Percentiles rank a stretch among this genome's conserved stretches.
These are phyloP conservation scores for Trichoderma asperellum DNA, from an alignment of 2,329 filamentous ascomycete genomes.

Conservation along the genomic window DNA sequence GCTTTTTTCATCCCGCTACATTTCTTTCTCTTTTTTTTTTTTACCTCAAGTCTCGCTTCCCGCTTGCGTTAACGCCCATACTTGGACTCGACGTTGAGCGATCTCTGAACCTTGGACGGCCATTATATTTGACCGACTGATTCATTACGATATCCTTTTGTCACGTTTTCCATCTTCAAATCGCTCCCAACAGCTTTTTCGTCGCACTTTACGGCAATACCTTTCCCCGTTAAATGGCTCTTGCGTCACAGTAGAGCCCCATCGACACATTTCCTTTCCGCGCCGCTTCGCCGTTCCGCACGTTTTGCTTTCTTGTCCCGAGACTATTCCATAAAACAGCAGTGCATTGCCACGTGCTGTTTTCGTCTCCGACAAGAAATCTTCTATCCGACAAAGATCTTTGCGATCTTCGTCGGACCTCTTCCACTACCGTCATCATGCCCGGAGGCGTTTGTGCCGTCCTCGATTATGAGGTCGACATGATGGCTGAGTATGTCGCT, in stretches of 20 bases:
- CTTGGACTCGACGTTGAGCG: constrained; percentile 18
- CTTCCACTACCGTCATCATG: constrained; percentile 53
- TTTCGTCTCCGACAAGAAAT: constrained; percentile 30
- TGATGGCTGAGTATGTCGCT: constrained; percentile 93
- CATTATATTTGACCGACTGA: constrained; percentile 25
- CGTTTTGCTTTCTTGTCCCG: constrained; percentile 27
- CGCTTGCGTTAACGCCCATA: constrained; percentile 16
- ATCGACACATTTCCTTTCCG: constrained; percentile 28
- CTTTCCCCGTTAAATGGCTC: constrained; percentile 42
- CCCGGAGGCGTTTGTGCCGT: constrained; percentile 87
- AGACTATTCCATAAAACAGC: constrained; percentile 14
- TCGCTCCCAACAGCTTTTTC: constrained; percentile 21
- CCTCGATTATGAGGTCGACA: constrained; percentile 94
- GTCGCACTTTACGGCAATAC: constrained; percentile 32
- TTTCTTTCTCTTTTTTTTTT: constrained; percentile 10
- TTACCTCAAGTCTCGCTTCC: constrained; percentile 15
- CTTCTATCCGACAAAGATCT: constrained; percentile 45
- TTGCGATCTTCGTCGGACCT: constrained; percentile 47
- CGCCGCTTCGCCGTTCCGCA: constrained; percentile 27
- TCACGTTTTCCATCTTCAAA: constrained; percentile 10
- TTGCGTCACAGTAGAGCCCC: constrained; percentile 35
- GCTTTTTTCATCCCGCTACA: constrained; percentile 11
- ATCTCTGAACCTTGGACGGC: constrained; percentile 24
- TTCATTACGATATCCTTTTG: constrained; percentile 30
- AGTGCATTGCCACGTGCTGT: constrained; percentile 18